Conservation (phyloP, 2,329 filamentous ascomycete species). For the Apiospora kogelbergensis region DNA sequence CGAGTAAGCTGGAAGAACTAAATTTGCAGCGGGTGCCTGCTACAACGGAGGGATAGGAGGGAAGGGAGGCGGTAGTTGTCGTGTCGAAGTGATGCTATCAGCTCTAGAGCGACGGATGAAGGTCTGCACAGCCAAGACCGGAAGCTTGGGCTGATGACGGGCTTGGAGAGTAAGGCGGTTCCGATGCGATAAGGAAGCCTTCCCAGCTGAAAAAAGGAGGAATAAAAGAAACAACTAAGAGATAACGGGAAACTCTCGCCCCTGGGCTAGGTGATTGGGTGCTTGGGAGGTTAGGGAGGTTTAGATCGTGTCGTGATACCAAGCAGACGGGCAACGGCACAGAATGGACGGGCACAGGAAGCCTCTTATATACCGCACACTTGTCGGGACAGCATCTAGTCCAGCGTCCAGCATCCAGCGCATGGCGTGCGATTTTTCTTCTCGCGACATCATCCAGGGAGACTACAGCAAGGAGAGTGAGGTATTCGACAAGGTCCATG, state of each 20-base stretch:
- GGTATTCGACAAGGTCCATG: constrained; percentile 3
- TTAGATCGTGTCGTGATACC: neutral
- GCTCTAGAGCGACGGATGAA: neutral
- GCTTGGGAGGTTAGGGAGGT: neutral
- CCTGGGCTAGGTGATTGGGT: neutral
- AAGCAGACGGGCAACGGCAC: neutral
- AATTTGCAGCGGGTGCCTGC: neutral
- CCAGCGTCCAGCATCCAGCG: neutral
- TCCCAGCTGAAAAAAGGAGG: neutral
- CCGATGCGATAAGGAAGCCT: constrained; percentile 3
- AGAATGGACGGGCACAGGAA: neutral
- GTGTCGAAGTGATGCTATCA: neutral
- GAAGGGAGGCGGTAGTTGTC: neutral
- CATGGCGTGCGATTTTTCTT: neutral
- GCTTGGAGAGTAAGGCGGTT: neutral
- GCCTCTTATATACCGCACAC: neutral
- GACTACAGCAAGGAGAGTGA: neutral
- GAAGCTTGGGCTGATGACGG: constrained; percentile 6
- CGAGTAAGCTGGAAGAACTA: neutral
- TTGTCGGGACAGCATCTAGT: no score
- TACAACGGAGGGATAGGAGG: neutral
- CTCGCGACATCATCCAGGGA: neutral
- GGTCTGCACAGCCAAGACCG: constrained; percentile 2
- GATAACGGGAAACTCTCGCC: neutral
- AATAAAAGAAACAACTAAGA: neutral